Conservation (phyloP, 306 rosid genomes). For the Rosa persica region DNA sequence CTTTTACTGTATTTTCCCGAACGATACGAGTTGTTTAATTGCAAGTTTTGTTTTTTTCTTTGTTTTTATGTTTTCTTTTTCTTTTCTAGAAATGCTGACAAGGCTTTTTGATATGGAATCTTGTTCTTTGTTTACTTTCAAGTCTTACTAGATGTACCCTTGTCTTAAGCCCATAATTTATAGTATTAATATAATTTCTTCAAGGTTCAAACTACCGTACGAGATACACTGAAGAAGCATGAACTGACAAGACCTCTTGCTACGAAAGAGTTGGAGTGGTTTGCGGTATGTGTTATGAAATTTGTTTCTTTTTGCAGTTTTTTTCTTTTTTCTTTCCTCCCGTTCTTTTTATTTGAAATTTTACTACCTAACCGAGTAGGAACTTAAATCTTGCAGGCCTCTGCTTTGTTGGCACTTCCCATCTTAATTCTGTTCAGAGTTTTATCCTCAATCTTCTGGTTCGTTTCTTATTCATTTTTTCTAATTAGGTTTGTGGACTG, state of each 20-base stretch:
- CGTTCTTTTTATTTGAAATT: not conserved
- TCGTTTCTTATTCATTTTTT: constrained; percentile 27
- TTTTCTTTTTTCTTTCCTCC: not conserved
- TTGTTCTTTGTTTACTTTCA: not conserved
- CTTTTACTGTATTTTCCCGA: not conserved
- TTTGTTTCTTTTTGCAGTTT: not conserved
- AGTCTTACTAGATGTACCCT: not conserved
- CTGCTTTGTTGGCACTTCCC: constrained; percentile 84
- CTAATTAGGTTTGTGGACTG: constrained; percentile 1
- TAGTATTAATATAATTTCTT: constrained; percentile 17
- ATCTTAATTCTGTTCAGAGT: constrained; percentile 64
- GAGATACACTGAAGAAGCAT: constrained; percentile 61
- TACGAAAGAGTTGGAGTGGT: constrained; percentile 91
- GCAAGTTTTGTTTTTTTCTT: not conserved
- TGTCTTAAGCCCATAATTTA: not conserved
- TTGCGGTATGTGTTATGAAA: constrained; percentile 63
- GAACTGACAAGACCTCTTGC: constrained; percentile 84
- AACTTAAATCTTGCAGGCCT: constrained; percentile 68
- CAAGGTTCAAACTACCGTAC: constrained; percentile 78
- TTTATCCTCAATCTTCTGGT: constrained; percentile 66
- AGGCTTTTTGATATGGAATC: not conserved
- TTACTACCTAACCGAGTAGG: constrained; percentile 20
- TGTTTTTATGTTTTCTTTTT: not conserved
- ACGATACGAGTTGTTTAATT: not conserved
- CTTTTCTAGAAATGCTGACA: not conserved